A percentile compares a stretch with the other conserved stretches of the same genome.
Evolutionary conservation across 78 protist genomes (phyloP).

Genomic region (Trichosphaerium sp.): DNA sequence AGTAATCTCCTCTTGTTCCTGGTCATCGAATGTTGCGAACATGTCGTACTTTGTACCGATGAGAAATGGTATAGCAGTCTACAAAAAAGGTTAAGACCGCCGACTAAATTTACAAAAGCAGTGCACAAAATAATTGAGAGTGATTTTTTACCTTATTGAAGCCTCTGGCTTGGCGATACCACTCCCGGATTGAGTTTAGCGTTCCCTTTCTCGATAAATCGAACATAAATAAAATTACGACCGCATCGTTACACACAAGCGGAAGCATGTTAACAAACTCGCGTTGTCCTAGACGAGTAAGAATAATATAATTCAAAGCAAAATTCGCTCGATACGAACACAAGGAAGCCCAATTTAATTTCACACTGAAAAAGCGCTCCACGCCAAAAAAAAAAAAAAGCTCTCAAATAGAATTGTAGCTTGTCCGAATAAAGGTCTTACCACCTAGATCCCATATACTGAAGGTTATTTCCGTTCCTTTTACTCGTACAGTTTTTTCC

Average conservation of each 20-base stretch:
- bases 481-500: slow-evolving; percentile 83
- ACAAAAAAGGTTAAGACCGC: not conserved
- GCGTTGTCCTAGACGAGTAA: slow-evolving; percentile 43
- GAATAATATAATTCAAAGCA: not conserved
- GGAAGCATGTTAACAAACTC: slow-evolving; percentile 95
- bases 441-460: slow-evolving; percentile 96
- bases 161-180: slow-evolving; percentile 91
- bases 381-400: not conserved
- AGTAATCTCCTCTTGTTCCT: slow-evolving; percentile 79
- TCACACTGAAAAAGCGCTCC: too few relatives aligned
- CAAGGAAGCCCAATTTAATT: not conserved
- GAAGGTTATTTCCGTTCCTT: slow-evolving; percentile 81
- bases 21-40: slow-evolving; percentile 51
- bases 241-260: slow-evolving; percentile 91
- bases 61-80: slow-evolving; percentile 78
- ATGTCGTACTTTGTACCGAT: slow-evolving; percentile 90
- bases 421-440: not conserved
- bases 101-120: too few relatives aligned
- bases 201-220: slow-evolving; percentile 89
- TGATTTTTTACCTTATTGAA: slow-evolving; percentile 73
- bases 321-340: not conserved
- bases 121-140: not conserved
- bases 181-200: slow-evolving; percentile 73
- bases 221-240: slow-evolving; percentile 91
- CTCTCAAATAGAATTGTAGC: not conserved